These are phyloP conservation scores for Venturia nashicola DNA, from an alignment of 2,329 filamentous ascomycete species.

Conservation along the genomic window DNA sequence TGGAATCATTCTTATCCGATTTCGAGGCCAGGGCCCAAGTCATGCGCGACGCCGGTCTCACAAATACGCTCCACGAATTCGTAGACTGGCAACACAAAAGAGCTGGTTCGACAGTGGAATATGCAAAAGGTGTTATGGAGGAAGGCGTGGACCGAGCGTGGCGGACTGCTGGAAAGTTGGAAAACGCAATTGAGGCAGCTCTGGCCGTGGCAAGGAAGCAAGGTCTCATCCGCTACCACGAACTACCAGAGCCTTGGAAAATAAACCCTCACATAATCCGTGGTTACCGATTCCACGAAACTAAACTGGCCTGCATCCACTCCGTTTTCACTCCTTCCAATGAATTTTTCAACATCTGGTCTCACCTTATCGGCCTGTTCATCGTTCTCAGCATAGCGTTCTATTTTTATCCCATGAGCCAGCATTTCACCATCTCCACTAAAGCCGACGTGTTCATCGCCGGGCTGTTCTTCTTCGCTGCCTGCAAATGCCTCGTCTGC, in stretches of 20 bases:
- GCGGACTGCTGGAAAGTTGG: conserved; percentile 54
- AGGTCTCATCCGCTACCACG: conserved; percentile 77
- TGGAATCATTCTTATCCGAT: conserved; percentile 75
- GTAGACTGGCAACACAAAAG: conserved; percentile 70
- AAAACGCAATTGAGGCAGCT: conserved; percentile 61
- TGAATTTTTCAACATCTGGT: conserved; percentile 97
- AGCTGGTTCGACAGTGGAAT: conserved; percentile 65
- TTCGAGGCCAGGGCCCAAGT: conserved; percentile 75
- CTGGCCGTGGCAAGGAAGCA: conserved; percentile 63
- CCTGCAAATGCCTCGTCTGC: conserved; percentile 88
- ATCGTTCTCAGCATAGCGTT: conserved; percentile 82
- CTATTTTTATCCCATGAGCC: conserved; percentile 84
- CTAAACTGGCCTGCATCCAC: conserved; percentile 75
- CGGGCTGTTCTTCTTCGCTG: conserved; percentile 90
- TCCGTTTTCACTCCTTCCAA: conserved; percentile 81
- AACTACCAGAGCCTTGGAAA: conserved; percentile 82
- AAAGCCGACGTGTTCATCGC: conserved; percentile 85
- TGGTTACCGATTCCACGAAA: conserved; percentile 89
- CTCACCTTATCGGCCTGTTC: conserved; percentile 78
- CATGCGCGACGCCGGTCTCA: conserved; percentile 63
- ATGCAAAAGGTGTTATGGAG: conserved; percentile 64
- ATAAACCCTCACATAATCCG: conserved; percentile 87
- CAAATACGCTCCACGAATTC: conserved; percentile 57
- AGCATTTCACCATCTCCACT: conserved; percentile 76
- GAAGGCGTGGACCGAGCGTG: conserved; percentile 74